Evolutionary conservation across 2,329 filamentous ascomycete species (phyloP), one percentile per base, ranked within the genome.

Genomic region (Fusarium illudens): DNA sequence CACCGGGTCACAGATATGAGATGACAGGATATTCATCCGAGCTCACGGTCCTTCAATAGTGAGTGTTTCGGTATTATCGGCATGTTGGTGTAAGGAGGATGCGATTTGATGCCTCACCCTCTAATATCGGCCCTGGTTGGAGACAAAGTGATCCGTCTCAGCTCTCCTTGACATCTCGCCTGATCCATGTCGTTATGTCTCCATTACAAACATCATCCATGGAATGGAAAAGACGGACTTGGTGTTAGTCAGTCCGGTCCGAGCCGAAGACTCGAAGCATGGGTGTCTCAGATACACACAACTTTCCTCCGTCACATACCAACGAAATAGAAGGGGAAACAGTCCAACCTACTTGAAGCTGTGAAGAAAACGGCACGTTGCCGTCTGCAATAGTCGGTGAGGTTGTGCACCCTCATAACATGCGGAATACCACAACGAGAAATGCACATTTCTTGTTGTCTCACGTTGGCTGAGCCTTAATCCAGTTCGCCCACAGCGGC

Each of bases 401-500:
- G 36, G 32, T 44, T 34, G 29, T 33, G 33, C 20, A 30, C 20
- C 8, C 13, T 42, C 25, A 53, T 13, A 22, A 6, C 29, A 29
- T 1, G 20, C 33, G 30, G 36, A 22, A 49, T 15, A 39, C 11
- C 36, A n/a, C 42, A 44, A 15, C 25, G 22, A 32, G 20, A 19
- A 56, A 20, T 22, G 11, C 30, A 17, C 19, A 32, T 30, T 12
- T 20, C 30, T 17, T 60, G 33, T 25, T 60, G 50, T 39, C 42
- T 44, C 37, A 58, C 61, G 65, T 68, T 68, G 56, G 51, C 13
- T 53, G 37, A 42, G 25, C 56, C 54, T 52, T 65, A 46, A 32
- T 67, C 42, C 54, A 65, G 60, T 68, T 61, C 25, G 54, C 48
- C 58, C 56, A 60, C 59, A 61, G 49, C 37, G 58, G 25, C 46